These are phyloP conservation scores for Heliosperma pusillum DNA, from an alignment of 148 eudicot species.

Conservation along the genomic window DNA sequence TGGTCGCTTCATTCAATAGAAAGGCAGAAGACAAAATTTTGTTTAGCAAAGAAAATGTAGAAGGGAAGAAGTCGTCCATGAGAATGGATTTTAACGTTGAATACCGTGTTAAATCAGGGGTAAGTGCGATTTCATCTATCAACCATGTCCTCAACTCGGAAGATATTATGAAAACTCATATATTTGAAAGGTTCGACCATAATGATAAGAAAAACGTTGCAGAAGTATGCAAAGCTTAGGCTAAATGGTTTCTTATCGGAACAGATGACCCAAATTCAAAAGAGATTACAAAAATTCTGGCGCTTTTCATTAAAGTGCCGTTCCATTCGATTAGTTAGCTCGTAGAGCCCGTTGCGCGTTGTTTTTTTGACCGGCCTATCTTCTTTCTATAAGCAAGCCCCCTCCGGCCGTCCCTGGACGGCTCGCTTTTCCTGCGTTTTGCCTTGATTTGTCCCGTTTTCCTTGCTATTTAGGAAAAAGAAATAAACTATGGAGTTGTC, in stretches of 20 bases:
- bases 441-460: too few species aligned
- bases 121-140: neutral
- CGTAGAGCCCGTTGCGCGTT: neutral
- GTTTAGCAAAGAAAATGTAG: neutral
- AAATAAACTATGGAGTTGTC: too few species aligned
- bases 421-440: too few species aligned
- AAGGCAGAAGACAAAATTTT: neutral
- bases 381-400: constrained; percentile 11
- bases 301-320: too few species aligned
- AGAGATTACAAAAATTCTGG: too few species aligned
- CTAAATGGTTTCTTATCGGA: neutral
- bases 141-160: neutral
- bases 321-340: too few species aligned
- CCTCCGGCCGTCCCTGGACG: neutral
- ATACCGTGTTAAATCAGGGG: neutral
- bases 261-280: too few species aligned
- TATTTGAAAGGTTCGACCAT: neutral
- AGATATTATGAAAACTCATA: too few species aligned
- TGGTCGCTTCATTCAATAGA: neutral
- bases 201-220: neutral
- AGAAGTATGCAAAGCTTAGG: neutral
- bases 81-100: neutral
- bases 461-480: too few species aligned
- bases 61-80: neutral
- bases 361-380: neutral